Percentiles rank a stretch among this genome's conserved stretches.
phyloP scores from a whole-genome alignment of 108 stramenopile genomes.

The Pseudonitzschia multistriata region DNA sequence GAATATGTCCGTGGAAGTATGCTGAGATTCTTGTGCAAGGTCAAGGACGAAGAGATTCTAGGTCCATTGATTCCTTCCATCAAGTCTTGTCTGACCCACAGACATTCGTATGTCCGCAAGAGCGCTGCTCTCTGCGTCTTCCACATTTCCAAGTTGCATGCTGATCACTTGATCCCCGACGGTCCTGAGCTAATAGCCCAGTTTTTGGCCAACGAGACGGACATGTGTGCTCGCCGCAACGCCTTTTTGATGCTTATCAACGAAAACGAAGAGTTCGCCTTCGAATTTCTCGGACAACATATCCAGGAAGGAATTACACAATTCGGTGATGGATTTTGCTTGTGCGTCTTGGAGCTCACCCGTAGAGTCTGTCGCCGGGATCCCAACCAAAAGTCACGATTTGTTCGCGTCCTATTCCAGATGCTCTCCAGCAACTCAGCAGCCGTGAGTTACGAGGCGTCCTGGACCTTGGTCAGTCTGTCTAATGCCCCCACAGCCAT shows the following conservation, averaged over 20 bases:
- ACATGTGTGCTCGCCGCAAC: constrained; percentile 92
- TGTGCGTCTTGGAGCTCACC: constrained; percentile 95
- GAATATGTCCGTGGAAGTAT: constrained; percentile 98
- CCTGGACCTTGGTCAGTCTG: constrained; percentile 98
- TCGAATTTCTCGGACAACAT: constrained; percentile 94
- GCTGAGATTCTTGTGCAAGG: constrained; percentile 97
- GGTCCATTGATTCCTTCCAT: constrained; percentile 95
- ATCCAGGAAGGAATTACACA: constrained; percentile 85
- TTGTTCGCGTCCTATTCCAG: constrained; percentile 93
- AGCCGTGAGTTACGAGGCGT: constrained; percentile 98
- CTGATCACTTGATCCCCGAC: constrained; percentile 92
- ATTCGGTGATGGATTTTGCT: constrained; percentile 95
- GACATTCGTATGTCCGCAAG: constrained; percentile 97
- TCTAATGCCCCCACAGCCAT: constrained; percentile 97
- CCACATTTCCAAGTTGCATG: constrained; percentile 90
- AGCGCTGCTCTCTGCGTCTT: constrained; percentile 96
- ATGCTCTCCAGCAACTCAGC: constrained; percentile 90
- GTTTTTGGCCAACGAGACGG: constrained; percentile 88
- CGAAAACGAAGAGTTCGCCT: constrained; percentile 91
- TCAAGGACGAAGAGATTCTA: constrained; percentile 96
- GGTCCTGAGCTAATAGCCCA: constrained; percentile 93
- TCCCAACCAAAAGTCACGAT: constrained; percentile 96
- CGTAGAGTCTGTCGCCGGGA: constrained; percentile 95
- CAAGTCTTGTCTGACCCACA: constrained; percentile 94
- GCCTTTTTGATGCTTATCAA: constrained; percentile 99